A percentile compares a stretch with the other conserved stretches of the same genome.
phyloP scores from a whole-genome alignment of 306 rosid genomes.

The Myrica gale region DNA sequence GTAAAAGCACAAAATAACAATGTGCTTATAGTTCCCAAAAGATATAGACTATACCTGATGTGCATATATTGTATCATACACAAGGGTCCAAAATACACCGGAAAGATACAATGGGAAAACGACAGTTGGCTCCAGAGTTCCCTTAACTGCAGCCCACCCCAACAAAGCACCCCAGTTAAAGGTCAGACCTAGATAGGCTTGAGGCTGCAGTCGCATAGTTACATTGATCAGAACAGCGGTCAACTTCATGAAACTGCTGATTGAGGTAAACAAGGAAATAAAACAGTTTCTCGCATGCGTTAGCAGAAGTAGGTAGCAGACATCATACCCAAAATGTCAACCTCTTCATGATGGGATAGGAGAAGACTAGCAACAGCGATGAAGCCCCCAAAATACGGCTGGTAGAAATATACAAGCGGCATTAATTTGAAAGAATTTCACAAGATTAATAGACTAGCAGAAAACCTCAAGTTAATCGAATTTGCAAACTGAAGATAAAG shows the following conservation, averaged over 20 bases:
- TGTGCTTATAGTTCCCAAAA: not conserved
- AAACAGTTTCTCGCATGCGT: not conserved
- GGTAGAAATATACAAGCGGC: constrained; percentile 29
- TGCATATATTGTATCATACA: constrained; percentile 90
- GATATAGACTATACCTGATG: constrained; percentile 68
- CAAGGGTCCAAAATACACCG: constrained; percentile 92
- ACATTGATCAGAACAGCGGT: constrained; percentile 18
- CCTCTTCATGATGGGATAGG: constrained; percentile 98
- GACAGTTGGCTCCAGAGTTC: constrained; percentile 70
- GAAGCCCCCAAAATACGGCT: constrained; percentile 87
- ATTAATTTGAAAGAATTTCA: constrained; percentile 12
- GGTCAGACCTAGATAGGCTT: constrained; percentile 86
- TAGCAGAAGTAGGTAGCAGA: constrained; percentile 23
- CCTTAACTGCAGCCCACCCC: constrained; percentile 91
- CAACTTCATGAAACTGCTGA: constrained; percentile 23
- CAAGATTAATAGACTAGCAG: constrained; percentile 6
- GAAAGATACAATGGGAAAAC: constrained; percentile 81
- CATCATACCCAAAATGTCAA: constrained; percentile 76
- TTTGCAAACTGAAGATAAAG: constrained; percentile 2
- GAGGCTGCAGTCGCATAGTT: constrained; percentile 62
- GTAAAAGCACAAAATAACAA: constrained; percentile 13
- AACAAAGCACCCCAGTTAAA: constrained; percentile 94
- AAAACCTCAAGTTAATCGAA: constrained; percentile 7
- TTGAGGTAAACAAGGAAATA: constrained; percentile 11
- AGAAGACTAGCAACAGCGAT: constrained; percentile 80